Evolutionary conservation across 2,329 filamentous ascomycete species (phyloP), one percentile per base, ranked within the genome.

Genomic region (Fulvia fulva): DNA sequence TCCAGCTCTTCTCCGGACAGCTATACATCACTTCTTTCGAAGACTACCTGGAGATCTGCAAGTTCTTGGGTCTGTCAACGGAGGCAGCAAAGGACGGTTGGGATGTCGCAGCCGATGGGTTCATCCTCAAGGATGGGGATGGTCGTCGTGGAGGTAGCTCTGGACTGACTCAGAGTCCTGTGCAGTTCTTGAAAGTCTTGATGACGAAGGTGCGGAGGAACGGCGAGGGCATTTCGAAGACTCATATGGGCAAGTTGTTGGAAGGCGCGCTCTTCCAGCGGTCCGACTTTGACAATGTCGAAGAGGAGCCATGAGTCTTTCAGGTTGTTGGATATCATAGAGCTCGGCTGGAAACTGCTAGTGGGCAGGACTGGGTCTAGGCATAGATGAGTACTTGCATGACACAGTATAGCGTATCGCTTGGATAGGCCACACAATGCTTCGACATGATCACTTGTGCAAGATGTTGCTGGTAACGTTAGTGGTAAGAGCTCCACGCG

Each of bases 1-100:
- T 90, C 0, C 87, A 88, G 45, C 71, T 90, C 0, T 90, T 91
- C 56, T 76, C 88, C 0, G 87, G 87, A 0, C 85, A 88, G 55
- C 76, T 90, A 0, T 90, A 90, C 63, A 74, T 90, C 11, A 70
- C 68, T 0, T 78, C 76, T 0, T 82, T 77, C 45, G 58, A 73
- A 0, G 80, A 88, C 54, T 91, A 90, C 60, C 14, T 59, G 11
- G 53, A 51, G 14, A 52, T 50, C 23, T 58, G 59, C 59, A 53
- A 45, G 32, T 58, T 63, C 25, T 44, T 63, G 12, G 56, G 59
- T 51, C 68, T 63, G 2, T 63, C 63, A 3, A 34, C 50, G 1
- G 51, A 55, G 25, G 59, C 58, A 50, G 52, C 49, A 4, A 12
- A 51, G 23, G 37, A 46, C 11, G 62, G 59, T 16, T 66, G 60